Base-by-base conservation (phyloP, 106 monocot genomes). In the Amphibolis antarctica region DNA sequence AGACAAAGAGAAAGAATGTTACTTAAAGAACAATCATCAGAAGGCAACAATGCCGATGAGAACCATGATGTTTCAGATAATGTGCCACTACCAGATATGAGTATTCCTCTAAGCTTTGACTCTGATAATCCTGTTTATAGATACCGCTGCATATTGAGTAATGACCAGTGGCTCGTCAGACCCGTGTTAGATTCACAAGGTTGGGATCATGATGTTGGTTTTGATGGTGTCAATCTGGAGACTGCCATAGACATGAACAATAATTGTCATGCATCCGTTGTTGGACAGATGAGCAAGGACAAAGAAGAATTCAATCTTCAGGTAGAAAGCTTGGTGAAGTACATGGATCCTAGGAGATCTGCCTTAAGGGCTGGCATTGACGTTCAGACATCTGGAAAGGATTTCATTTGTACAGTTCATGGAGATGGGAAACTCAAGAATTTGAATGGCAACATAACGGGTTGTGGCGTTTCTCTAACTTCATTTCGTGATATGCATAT, bases 201-300 rank as follows among this genome's bases (percentile, higher is more conserved):
- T 3, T 96, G 94, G 94, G 94, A 96, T 75, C 94, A 96, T 76
- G 94, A 96, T 70, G 52, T 90, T 46, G 83, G 84, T 0, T 84
- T 86, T 28, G 94, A 96, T 76, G 89, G 89, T 23, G 68, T 96
- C 65, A 86, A 71, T 51, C 48, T 84, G 28, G 94, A 96, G 63
- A 64, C 57, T 19, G 77, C 79, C 10, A 56, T 62, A 42, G 72
- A 83, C 36, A 19, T 83, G 12, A 73, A 76, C 44, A 56, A 42
- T 15, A 76, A 76, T n/a, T 25, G 75, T n/a, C 63, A 69, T 42
- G 66, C 76, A n/a, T 82, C 83, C 22, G 30, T 90, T 29, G 64
- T 25, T 9, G 80, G 84, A 30, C 94, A 96, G 65, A 65, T 86
- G 62, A 90, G 69, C 67, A 96, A 96, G 67, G 94, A 86, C 49